phyloP scores from a whole-genome alignment of 139 green algal species.

The Diplosphaera chodatii region DNA sequence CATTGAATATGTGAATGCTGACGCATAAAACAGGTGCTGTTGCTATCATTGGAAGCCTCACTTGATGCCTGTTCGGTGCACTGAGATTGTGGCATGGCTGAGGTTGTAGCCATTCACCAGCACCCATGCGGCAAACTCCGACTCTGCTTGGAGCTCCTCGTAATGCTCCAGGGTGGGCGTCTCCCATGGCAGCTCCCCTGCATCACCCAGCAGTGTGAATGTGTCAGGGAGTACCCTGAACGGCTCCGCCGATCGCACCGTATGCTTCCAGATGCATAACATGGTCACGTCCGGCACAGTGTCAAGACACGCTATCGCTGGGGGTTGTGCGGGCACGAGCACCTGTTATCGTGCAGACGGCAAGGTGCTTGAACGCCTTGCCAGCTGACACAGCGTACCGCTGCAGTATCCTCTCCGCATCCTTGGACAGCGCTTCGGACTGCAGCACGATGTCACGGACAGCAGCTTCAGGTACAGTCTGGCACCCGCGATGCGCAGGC shows the following conservation, averaged over 20 bases:
- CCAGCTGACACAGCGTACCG: background rate
- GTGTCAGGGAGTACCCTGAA: too few relatives aligned
- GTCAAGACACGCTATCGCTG: too few relatives aligned
- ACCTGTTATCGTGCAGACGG: background rate
- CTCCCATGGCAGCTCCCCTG: constrained; percentile 36
- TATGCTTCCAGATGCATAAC: too few relatives aligned
- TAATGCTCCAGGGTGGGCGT: constrained; percentile 35
- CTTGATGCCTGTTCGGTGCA: constrained; percentile 40
- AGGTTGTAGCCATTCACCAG: constrained; percentile 73
- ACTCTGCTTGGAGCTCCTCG: constrained; percentile 34
- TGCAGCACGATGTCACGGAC: background rate
- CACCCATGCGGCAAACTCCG: constrained; percentile 70
- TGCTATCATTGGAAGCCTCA: too few relatives aligned
- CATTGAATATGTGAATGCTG: too few relatives aligned
- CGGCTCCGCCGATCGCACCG: too few relatives aligned
- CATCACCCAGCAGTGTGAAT: background rate
- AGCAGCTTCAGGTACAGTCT: too few relatives aligned
- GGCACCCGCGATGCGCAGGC: too few relatives aligned
- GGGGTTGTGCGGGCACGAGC: too few relatives aligned
- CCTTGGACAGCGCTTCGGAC: constrained; percentile 1
- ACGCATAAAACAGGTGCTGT: too few relatives aligned
- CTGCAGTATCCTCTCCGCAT: background rate
- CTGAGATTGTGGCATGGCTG: constrained; percentile 75
- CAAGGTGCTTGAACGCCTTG: background rate
- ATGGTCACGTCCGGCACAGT: too few relatives aligned